Evolutionary conservation across 2,329 filamentous ascomycete species (phyloP), one percentile per base, ranked within the genome.

Genomic region (Pseudocercospora eumusae): DNA sequence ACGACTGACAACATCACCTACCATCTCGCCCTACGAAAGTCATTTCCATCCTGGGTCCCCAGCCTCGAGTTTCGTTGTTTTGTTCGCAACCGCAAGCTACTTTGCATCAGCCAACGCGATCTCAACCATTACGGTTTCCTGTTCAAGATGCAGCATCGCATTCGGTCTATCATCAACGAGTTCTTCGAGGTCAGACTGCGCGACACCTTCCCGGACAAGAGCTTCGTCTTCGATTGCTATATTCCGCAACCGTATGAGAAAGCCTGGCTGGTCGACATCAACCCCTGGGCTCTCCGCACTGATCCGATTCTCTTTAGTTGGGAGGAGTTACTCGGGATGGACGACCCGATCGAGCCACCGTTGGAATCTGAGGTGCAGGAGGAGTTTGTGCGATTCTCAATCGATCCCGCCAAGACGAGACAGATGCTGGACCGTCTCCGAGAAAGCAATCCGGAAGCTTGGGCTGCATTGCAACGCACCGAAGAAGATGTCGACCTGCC

Each of bases 61-160:
- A 90, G 92, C 0, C 86, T 97, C 62, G 95, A 99, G 75, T 99
- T 99, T 77, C 86, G 95, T 23, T 97, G 93, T 75, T 99, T 98
- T 73, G 95, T 98, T 42, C 91, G 93, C 70, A 83, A 92, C 61
- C 83, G 91, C 10, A 86, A 85, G 58, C 82, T 99, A 15, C 83
- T 99, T 44, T 92, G 87, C 63, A 87, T 98, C 61, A 90, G 88
- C 33, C 95, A 98, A 77, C 86, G 95, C 4, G 93, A 98, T 74
- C 83, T 93, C 56, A 96, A 96, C 72, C 86, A 95, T 78, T 98
- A 93, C 75, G 86, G 89, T 11, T 99, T 97, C 74, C 82, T 98
- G 74, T 83, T 83, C 69, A 76, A 78, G 7, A 81, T 97, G 76
- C 83, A 86, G 54, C 81, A 85, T 4, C 83, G 86, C 61, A 80